Evolutionary conservation across 352 stramenopile species (phyloP).

Genomic region (Pythium folliculosum): DNA sequence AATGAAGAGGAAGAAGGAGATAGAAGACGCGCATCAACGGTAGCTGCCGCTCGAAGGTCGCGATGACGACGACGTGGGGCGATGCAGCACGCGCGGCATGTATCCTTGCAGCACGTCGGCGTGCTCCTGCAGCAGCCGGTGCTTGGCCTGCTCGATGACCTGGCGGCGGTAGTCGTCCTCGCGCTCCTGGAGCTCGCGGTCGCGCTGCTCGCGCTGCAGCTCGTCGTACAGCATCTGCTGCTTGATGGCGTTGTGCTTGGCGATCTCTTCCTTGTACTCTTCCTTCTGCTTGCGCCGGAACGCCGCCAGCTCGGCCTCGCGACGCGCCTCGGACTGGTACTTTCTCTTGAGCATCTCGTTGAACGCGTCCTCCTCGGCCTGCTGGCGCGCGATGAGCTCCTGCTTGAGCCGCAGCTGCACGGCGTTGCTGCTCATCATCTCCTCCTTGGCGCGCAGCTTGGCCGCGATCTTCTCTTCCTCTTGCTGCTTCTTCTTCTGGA

Average conservation of each 20-base stretch:
- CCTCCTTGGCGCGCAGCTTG: conserved; percentile 77
- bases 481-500: conserved; percentile 69
- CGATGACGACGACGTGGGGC: conserved; percentile 20
- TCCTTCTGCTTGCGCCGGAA: conserved; percentile 66
- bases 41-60: conserved; percentile 13
- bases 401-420: conserved; percentile 61
- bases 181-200: conserved; percentile 59
- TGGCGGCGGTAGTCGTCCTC: conserved; percentile 82
- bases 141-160: conserved; percentile 87
- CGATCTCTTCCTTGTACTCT: conserved; percentile 66
- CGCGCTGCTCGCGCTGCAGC: conserved; percentile 71
- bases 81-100: conserved; percentile 39
- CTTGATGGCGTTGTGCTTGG: conserved; percentile 57
- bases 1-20: neutral
- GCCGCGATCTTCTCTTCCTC: conserved; percentile 67
- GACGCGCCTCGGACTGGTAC: conserved; percentile 62
- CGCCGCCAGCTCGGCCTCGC: conserved; percentile 63
- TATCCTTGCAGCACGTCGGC: conserved; percentile 82
- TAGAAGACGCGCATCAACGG: conserved; percentile 5
- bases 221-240: conserved; percentile 78
- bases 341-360: conserved; percentile 65
- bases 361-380: conserved; percentile 69
- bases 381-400: conserved; percentile 54
- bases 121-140: conserved; percentile 83
- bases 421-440: conserved; percentile 87